Percentiles rank a stretch among this genome's conserved stretches.
phyloP scores from a whole-genome alignment of 371 early-diverging fungal species.

The Mucor piriformis region DNA sequence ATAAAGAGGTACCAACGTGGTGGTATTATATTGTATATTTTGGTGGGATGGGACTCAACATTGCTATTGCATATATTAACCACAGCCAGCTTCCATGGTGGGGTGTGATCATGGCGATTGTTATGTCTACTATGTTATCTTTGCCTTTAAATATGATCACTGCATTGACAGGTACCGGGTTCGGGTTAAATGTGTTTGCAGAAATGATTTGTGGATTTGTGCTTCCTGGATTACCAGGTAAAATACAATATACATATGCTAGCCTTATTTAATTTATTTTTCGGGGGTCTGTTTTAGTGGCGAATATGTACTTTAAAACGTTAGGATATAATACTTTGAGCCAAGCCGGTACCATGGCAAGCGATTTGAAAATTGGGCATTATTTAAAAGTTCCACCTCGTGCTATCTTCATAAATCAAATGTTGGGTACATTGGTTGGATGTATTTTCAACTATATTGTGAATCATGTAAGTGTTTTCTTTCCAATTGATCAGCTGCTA shows the following conservation, averaged over 20 bases:
- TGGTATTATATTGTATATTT: slow-evolving; percentile 74
- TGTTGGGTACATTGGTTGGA: slow-evolving; percentile 65
- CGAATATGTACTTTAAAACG: slow-evolving; percentile 58
- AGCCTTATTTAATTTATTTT: no score
- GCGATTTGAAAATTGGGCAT: slow-evolving; percentile 71
- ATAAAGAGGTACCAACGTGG: slow-evolving; percentile 61
- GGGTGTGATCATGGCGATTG: slow-evolving; percentile 72
- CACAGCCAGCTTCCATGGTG: slow-evolving; percentile 67
- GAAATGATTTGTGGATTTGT: slow-evolving; percentile 62
- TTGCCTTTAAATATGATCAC: slow-evolving; percentile 41
- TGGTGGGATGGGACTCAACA: slow-evolving; percentile 62
- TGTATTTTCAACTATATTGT: slow-evolving; percentile 59
- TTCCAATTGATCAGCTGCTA: neutral
- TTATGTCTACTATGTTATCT: slow-evolving; percentile 44
- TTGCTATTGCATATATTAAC: slow-evolving; percentile 62
- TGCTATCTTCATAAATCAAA: slow-evolving; percentile 59
- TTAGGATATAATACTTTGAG: slow-evolving; percentile 58
- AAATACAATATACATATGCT: neutral
- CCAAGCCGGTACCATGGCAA: slow-evolving; percentile 58
- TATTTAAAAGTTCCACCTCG: slow-evolving; percentile 80
- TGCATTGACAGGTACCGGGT: slow-evolving; percentile 42
- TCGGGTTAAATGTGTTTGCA: slow-evolving; percentile 65
- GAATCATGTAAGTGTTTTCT: slow-evolving; percentile 27
- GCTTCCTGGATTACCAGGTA: slow-evolving; percentile 43
- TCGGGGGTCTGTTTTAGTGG: no score